Base-by-base conservation (phyloP, 2,329 filamentous ascomycete genomes). In the Knufia petricola region DNA sequence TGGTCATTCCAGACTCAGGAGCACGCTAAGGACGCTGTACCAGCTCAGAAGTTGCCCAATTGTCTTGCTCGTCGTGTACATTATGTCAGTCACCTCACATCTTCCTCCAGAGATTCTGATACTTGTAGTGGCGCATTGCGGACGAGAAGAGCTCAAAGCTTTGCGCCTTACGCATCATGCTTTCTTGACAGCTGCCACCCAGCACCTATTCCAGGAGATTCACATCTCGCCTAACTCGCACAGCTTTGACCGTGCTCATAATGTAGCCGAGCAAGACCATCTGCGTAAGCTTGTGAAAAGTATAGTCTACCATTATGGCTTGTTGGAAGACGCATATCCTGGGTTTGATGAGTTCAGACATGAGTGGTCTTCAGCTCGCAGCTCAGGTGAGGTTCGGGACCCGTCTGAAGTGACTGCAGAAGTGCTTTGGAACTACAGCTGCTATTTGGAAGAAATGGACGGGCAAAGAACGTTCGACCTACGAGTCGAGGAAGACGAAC, bases 171-270 rank as follows among this genome's bases (percentile, higher is more conserved):
- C 46, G 2, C 8, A 42, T 23, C 19, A 28, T 12, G 31, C 24
- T 8, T 21, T 34, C 15, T 24, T 23, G 12, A 19, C n/a, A n/a
- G 21, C 24, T 19, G 37, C 46, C 6, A 23, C 46, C 8, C n/a
- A 32, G n/a, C 4, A 19, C 13, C 46, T 41, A 12, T 48, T 41
- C 38, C 17, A 23, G 23, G 28, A 41, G 23, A 34, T 48, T 19
- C 46, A 48, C 17, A 42, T 48, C 19, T 41, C 37, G 19, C 46
- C 23, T 2, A 48, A 48, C 23, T 21, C 30, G 10, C 12, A 17
- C n/a, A 48, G 46, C 30, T 42, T 48, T 34, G 38, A 48, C 19
- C 37, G 46, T 3, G 46, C 46, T 20, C 12, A 31, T 17, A 23
- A 21, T 31, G 46, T 48, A 8, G 19, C 28, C 7, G 38, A 13